Conservation (phyloP, 148 eudicot species). For the Rhododendron mucronatum region DNA sequence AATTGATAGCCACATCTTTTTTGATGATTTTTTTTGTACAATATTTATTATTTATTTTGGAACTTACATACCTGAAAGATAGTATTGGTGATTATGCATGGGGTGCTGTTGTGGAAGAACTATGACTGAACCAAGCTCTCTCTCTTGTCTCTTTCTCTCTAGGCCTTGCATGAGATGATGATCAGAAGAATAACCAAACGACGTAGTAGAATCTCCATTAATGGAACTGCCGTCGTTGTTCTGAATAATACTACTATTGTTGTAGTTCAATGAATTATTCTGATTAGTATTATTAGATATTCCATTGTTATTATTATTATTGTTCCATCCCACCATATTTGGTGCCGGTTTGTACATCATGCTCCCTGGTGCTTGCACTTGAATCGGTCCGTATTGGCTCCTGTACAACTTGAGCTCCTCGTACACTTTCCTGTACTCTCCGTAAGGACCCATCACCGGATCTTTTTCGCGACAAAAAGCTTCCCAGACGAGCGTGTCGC, state of each 20-base stretch:
- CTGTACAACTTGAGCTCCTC: constrained; percentile 66
- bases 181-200: constrained; percentile 21
- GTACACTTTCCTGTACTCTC: constrained; percentile 48
- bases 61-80: constrained; percentile 34
- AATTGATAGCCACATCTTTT: neutral
- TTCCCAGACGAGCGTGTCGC: constrained; percentile 84
- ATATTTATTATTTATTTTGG: neutral
- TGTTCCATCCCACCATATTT: constrained; percentile 38
- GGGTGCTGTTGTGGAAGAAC: constrained; percentile 46
- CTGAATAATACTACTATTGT: constrained; percentile 4
- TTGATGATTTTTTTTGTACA: too few species aligned
- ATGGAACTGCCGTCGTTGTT: constrained; percentile 29
- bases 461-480: constrained; percentile 65
- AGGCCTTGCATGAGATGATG: constrained; percentile 25
- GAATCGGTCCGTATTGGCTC: constrained; percentile 19
- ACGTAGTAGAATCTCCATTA: constrained; percentile 17
- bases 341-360: constrained; percentile 23
- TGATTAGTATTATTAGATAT: constrained; percentile 17
- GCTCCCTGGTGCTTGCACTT: constrained; percentile 19
- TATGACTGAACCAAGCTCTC: constrained; percentile 35
- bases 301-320: constrained; percentile 19
- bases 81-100: constrained; percentile 49
- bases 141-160: constrained; percentile 34
- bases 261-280: constrained; percentile 31
- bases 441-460: constrained; percentile 69